Evolutionary conservation across 1,139 yeast genomes (phyloP).

Genomic region (Suhomyces bolitotheri): DNA sequence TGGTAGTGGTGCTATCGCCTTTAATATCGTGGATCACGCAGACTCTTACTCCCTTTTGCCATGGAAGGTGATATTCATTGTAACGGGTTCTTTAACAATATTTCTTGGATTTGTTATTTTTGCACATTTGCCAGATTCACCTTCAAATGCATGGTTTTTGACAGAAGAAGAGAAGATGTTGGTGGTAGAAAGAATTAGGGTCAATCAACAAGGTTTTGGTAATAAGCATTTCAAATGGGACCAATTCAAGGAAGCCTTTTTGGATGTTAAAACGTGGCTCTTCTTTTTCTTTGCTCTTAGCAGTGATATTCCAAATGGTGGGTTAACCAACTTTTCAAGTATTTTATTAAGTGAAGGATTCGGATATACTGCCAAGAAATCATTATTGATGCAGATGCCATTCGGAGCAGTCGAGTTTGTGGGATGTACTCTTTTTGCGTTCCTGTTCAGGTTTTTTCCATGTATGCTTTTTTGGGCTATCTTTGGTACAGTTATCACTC

Average conservation of each 20-base stretch:
- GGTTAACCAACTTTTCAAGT: conserved; percentile 49
- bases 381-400: conserved; percentile 37
- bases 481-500: conserved; percentile 34
- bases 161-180: conserved; percentile 42
- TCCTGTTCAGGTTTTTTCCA: conserved; percentile 9
- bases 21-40: conserved; percentile 40
- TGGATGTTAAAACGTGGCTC: conserved; percentile 46
- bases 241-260: conserved; percentile 57
- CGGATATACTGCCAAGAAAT: conserved; percentile 41
- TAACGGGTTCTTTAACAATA: conserved; percentile 50
- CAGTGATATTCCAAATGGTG: conserved; percentile 54
- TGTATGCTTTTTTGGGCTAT: conserved; percentile 45
- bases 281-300: conserved; percentile 40
- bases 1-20: conserved; percentile 54
- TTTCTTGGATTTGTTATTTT: conserved; percentile 43
- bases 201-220: conserved; percentile 56
- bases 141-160: conserved; percentile 51
- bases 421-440: conserved; percentile 38
- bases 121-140: conserved; percentile 53
- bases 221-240: conserved; percentile 51
- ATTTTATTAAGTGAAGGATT: conserved; percentile 47
- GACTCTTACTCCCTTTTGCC: conserved; percentile 33
- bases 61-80: conserved; percentile 51
- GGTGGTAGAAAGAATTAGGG: conserved; percentile 36
- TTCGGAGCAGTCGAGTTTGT: conserved; percentile 43